A percentile compares a stretch with the other conserved stretches of the same genome.
Evolutionary conservation across 208 protist species (phyloP).

Genomic region (Acanthamoeba healyi): DNA sequence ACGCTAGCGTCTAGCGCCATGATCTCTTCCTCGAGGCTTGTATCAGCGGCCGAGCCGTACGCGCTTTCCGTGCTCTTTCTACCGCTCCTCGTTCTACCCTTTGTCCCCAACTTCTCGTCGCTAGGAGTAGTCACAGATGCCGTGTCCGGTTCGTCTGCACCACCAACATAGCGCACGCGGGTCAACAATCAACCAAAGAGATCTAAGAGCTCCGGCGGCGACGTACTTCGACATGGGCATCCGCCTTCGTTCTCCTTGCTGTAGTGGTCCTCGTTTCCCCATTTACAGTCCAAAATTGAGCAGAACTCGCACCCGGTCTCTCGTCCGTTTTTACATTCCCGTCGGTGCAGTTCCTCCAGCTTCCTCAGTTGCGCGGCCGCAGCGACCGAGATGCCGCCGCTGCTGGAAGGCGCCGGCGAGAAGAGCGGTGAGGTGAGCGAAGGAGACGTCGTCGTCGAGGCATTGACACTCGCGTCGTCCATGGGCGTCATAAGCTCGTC

Average conservation of each 20-base stretch:
- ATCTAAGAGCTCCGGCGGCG: background rate
- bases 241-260: slow-evolving; percentile 26
- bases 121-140: background rate
- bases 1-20: background rate
- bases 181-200: too few species aligned
- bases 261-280: slow-evolving; percentile 50
- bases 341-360: slow-evolving; percentile 33
- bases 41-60: background rate
- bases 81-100: background rate
- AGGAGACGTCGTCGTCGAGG: background rate
- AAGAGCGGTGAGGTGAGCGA: background rate
- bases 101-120: background rate
- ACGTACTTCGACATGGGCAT: background rate
- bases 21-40: slow-evolving; percentile 1
- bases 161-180: background rate
- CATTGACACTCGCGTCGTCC: background rate
- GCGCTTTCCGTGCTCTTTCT: background rate
- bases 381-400: background rate
- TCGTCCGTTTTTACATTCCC: slow-evolving; percentile 45
- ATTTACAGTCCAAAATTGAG: slow-evolving; percentile 69
- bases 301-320: slow-evolving; percentile 51
- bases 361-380: slow-evolving; percentile 6
- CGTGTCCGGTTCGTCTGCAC: background rate
- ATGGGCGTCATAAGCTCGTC: background rate
- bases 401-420: background rate